Percentiles rank a stretch among this genome's conserved stretches.
phyloP scores from a whole-genome alignment of 2,329 filamentous ascomycete species.

The Chalaropsis ovoidea region DNA sequence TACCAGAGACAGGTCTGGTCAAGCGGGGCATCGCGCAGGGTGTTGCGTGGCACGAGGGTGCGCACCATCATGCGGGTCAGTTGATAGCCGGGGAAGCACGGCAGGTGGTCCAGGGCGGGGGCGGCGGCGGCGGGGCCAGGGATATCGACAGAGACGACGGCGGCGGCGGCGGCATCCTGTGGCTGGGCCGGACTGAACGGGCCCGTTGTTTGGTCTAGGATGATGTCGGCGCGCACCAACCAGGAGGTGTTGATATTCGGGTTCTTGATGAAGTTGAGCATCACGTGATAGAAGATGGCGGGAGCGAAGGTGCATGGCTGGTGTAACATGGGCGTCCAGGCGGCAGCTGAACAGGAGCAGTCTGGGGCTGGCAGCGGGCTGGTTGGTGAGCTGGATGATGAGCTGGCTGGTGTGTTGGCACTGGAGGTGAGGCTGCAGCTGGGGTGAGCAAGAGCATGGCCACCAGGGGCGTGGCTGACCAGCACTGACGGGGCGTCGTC shows the following conservation, averaged over 20 bases:
- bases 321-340: slow-evolving; percentile 47
- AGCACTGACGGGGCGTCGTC: slow-evolving; percentile 8
- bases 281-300: slow-evolving; percentile 53
- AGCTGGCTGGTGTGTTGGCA: no score
- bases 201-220: slow-evolving; percentile 40
- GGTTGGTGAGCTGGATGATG: neutral
- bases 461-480: neutral
- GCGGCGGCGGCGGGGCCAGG: neutral
- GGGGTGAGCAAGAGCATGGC: no score
- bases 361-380: neutral
- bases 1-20: slow-evolving; percentile 78
- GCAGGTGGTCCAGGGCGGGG: slow-evolving; percentile 19
- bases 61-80: slow-evolving; percentile 47
- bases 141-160: neutral
- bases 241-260: slow-evolving; percentile 71
- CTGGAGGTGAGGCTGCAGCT: no score
- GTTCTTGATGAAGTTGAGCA: slow-evolving; percentile 66
- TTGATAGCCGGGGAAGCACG: slow-evolving; percentile 36
- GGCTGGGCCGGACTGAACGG: slow-evolving; percentile 14
- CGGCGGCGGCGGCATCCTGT: neutral
- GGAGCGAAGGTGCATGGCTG: slow-evolving; percentile 54
- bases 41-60: slow-evolving; percentile 71
- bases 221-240: slow-evolving; percentile 68
- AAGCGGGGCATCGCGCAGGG: slow-evolving; percentile 60
- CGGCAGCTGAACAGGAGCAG: neutral